phyloP scores from a whole-genome alignment of 1,284 basidiomycete genomes.

The Cerrena zonata region DNA sequence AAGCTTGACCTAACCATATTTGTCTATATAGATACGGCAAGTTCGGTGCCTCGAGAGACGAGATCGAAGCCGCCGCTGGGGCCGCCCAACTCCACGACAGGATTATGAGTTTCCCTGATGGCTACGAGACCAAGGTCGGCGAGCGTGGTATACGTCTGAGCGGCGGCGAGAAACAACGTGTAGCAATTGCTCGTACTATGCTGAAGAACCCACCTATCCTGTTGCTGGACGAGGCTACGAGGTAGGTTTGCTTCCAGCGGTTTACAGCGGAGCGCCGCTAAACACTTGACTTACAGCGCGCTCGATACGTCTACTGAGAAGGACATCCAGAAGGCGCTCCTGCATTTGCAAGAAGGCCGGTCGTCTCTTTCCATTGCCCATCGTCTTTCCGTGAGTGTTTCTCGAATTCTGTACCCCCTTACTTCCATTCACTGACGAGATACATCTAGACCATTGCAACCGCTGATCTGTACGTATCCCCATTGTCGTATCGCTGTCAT shows the following conservation, averaged over 20 bases:
- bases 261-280: conserved; percentile 2
- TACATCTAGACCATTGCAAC: conserved; percentile 61
- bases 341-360: conserved; percentile 64
- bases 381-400: conserved; percentile 62
- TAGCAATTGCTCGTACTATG: conserved; percentile 82
- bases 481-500: conserved; percentile 2
- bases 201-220: conserved; percentile 82
- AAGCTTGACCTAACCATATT: background rate
- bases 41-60: conserved; percentile 59
- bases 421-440: conserved; percentile 13
- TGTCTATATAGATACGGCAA: conserved; percentile 54
- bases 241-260: conserved; percentile 34
- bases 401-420: conserved; percentile 7
- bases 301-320: conserved; percentile 81
- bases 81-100: conserved; percentile 81
- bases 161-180: conserved; percentile 79
- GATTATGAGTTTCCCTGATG: conserved; percentile 73
- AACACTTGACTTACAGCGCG: conserved; percentile 40
- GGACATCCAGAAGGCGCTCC: conserved; percentile 77
- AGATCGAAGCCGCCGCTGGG: conserved; percentile 67
- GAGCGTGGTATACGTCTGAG: conserved; percentile 79
- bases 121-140: conserved; percentile 73
- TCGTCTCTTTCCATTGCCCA: conserved; percentile 78
- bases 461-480: conserved; percentile 57
- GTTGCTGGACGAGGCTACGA: conserved; percentile 78